These are phyloP conservation scores for Musa itinerans DNA, from an alignment of 176 grass and related monocot species.

Conservation along the genomic window DNA sequence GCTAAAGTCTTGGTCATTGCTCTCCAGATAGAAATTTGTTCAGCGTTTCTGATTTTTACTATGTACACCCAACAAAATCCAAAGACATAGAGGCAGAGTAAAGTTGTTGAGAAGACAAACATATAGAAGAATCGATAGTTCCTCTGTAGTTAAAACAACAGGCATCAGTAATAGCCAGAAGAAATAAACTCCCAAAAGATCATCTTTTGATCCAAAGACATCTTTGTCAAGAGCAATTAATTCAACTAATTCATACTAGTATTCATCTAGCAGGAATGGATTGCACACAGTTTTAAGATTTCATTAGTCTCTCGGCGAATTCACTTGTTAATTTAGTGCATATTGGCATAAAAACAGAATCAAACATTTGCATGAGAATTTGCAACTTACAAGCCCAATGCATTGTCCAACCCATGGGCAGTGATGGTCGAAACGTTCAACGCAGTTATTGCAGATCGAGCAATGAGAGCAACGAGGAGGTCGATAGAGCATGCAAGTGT, in stretches of 20 bases:
- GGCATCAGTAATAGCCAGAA: background rate
- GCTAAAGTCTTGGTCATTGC: background rate
- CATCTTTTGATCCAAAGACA: background rate
- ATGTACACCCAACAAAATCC: background rate
- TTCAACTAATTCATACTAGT: background rate
- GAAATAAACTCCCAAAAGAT: background rate
- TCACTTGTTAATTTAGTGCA: background rate
- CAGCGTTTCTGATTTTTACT: background rate
- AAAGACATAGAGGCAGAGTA: conserved; percentile 2
- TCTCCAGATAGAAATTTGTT: background rate
- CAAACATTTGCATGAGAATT: background rate
- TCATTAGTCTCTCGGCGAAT: background rate
- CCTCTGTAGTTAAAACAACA: background rate
- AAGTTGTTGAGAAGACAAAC: conserved; percentile 2
- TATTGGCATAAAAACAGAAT: background rate
- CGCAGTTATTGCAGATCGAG: background rate
- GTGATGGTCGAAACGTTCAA: conserved; percentile 1
- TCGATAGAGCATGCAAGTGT: conserved; percentile 2
- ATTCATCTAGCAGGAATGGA: too few relatives aligned
- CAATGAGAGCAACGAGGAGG: background rate
- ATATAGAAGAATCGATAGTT: conserved; percentile 3
- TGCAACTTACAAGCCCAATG: background rate
- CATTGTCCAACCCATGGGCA: conserved; percentile 1
- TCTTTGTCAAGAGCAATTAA: background rate
- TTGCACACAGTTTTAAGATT: background rate